Percentiles rank a stretch among this genome's conserved stretches.
phyloP scores from a whole-genome alignment of 768 basidiomycete genomes.

The Saitozyma sp. region DNA sequence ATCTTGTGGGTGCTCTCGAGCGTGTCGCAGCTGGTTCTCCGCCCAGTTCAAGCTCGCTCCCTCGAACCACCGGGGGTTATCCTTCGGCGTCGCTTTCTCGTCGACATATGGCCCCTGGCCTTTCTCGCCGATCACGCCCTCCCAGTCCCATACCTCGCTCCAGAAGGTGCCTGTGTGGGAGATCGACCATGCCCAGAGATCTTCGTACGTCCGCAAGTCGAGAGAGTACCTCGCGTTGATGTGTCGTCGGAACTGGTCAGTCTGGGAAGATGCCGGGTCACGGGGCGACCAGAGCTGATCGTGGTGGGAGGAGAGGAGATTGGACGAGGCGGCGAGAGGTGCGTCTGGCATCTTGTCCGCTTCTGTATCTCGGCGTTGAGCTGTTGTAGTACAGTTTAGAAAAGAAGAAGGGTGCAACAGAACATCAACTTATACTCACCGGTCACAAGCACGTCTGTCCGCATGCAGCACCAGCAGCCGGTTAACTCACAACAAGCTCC shows the following conservation, averaged over 20 bases:
- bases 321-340: background rate
- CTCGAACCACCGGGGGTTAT: slow-evolving; percentile 71
- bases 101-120: slow-evolving; percentile 58
- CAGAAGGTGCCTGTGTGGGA: slow-evolving; percentile 66
- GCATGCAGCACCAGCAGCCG: too few relatives aligned
- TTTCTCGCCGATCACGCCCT: slow-evolving; percentile 64
- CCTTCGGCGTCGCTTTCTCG: slow-evolving; percentile 58
- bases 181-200: slow-evolving; percentile 69
- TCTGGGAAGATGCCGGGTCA: slow-evolving; percentile 27
- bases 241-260: slow-evolving; percentile 33
- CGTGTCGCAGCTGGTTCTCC: slow-evolving; percentile 67
- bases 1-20: slow-evolving; percentile 53
- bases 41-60: slow-evolving; percentile 73
- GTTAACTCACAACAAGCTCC: too few relatives aligned
- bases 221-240: slow-evolving; percentile 60
- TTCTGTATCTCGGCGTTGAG: too few relatives aligned
- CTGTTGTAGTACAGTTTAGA: too few relatives aligned
- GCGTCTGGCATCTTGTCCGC: too few relatives aligned
- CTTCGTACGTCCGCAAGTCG: slow-evolving; percentile 61
- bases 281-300: slow-evolving; percentile 31
- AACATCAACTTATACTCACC: too few relatives aligned
- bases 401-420: too few relatives aligned
- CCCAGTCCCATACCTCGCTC: slow-evolving; percentile 71
- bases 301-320: background rate
- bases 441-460: too few relatives aligned